Evolutionary conservation across 202 grass and related monocot species (phyloP).

Genomic region (Sporobolus alterniflorus): DNA sequence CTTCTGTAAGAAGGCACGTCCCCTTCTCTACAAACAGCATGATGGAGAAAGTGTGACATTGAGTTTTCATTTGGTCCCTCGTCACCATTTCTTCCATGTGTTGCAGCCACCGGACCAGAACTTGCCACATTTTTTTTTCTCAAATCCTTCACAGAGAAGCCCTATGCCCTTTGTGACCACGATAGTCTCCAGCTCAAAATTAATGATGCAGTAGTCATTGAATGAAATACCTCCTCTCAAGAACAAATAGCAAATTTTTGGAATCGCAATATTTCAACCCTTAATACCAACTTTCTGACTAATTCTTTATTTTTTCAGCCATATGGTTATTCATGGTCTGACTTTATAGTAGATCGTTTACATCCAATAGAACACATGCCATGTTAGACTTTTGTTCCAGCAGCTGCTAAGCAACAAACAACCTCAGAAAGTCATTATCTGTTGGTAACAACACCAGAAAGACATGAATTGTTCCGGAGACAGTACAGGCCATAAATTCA

Average conservation of each 20-base stretch:
- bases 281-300: background rate
- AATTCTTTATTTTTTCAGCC: background rate
- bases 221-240: slow-evolving; percentile 9
- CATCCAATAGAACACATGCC: background rate
- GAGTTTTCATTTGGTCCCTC: background rate
- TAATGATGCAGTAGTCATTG: slow-evolving; percentile 9
- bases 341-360: background rate
- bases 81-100: slow-evolving; percentile 16
- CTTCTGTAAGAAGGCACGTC: slow-evolving; percentile 35
- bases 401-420: background rate
- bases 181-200: slow-evolving; percentile 18
- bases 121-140: background rate
- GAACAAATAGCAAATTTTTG: background rate
- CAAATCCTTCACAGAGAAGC: slow-evolving; percentile 21
- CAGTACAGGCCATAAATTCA: background rate
- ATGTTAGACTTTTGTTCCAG: background rate
- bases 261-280: background rate
- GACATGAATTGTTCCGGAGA: background rate
- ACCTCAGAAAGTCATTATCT: background rate
- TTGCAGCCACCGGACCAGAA: slow-evolving; percentile 6
- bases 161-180: slow-evolving; percentile 22
- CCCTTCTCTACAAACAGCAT: slow-evolving; percentile 38
- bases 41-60: slow-evolving; percentile 26
- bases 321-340: background rate
- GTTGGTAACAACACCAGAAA: background rate